These are phyloP conservation scores for Rhynchospora breviuscula DNA, from an alignment of 176 grass and related monocot genomes.

Conservation along the genomic window DNA sequence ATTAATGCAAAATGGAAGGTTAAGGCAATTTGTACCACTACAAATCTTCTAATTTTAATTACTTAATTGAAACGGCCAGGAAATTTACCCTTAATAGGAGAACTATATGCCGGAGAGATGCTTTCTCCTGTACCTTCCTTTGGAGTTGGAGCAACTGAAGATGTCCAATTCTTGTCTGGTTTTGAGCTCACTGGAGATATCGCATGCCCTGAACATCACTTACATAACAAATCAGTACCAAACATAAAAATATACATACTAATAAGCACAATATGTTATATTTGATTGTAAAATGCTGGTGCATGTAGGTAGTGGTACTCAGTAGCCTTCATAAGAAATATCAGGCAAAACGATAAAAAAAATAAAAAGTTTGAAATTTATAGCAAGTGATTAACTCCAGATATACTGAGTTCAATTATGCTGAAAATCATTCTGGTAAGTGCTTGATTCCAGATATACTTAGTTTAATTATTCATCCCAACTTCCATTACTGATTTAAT, in stretches of 20 bases:
- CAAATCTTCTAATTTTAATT: background rate
- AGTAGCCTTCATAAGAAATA: background rate
- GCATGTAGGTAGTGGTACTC: background rate
- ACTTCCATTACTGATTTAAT: background rate
- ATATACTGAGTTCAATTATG: background rate
- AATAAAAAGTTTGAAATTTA: too few relatives aligned
- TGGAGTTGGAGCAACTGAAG: conserved; percentile 46
- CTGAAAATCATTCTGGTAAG: background rate
- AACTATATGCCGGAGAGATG: conserved; percentile 31
- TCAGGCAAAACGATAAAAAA: background rate
- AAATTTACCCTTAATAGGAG: conserved; percentile 43
- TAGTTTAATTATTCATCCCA: background rate
- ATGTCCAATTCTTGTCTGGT: conserved; percentile 20
- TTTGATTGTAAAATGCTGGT: background rate
- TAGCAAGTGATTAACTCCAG: background rate
- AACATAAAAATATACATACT: conserved; percentile 10
- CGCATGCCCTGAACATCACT: conserved; percentile 42
- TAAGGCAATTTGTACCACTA: background rate
- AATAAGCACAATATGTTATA: background rate
- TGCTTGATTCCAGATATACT: background rate
- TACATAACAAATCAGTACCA: background rate
- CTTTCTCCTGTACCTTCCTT: conserved; percentile 26
- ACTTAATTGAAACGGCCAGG: background rate
- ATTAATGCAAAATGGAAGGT: conserved; percentile 10
- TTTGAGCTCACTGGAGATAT: conserved; percentile 35